Evolutionary conservation across 2,329 filamentous ascomycete genomes (phyloP).

Genomic region (Tolypocladium album): DNA sequence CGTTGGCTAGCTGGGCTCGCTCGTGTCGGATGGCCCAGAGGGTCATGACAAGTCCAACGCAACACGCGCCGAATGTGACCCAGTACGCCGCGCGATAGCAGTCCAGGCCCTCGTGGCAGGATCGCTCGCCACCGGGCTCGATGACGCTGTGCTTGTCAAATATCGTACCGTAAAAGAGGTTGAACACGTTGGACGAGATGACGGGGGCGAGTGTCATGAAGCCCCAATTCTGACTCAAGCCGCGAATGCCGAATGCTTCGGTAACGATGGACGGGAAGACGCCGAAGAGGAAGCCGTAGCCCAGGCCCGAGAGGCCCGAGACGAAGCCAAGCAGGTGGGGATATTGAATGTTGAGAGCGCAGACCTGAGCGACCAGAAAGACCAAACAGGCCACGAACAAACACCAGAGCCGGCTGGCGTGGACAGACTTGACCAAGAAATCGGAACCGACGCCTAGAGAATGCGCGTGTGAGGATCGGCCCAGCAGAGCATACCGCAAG

Average conservation of each 20-base stretch:
- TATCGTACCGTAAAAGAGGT: conserved; percentile 75
- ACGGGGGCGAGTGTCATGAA: conserved; percentile 87
- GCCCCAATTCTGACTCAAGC: conserved; percentile 92
- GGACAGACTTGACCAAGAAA: conserved; percentile 69
- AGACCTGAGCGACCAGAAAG: conserved; percentile 71
- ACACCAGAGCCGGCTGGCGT: conserved; percentile 84
- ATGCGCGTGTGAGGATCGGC: background rate
- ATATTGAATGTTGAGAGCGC: conserved; percentile 63
- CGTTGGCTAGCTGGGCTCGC: conserved; percentile 25
- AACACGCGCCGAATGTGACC: conserved; percentile 63
- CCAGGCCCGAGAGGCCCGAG: conserved; percentile 75
- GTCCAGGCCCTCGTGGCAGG: conserved; percentile 64
- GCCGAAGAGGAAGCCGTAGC: conserved; percentile 88
- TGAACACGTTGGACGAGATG: conserved; percentile 82
- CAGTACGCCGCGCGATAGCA: conserved; percentile 79
- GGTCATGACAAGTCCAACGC: conserved; percentile 57
- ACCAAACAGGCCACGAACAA: conserved; percentile 66
- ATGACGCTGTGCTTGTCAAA: conserved; percentile 72
- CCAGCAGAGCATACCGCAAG: background rate
- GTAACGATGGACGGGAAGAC: conserved; percentile 85
- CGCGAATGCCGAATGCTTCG: conserved; percentile 82
- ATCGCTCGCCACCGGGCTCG: conserved; percentile 55
- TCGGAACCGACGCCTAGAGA: conserved; percentile 73
- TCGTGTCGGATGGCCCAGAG: conserved; percentile 60
- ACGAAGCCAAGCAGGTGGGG: conserved; percentile 69